Conservation (phyloP, 2,329 filamentous ascomycete genomes). For the Sporothrix mexicana region DNA sequence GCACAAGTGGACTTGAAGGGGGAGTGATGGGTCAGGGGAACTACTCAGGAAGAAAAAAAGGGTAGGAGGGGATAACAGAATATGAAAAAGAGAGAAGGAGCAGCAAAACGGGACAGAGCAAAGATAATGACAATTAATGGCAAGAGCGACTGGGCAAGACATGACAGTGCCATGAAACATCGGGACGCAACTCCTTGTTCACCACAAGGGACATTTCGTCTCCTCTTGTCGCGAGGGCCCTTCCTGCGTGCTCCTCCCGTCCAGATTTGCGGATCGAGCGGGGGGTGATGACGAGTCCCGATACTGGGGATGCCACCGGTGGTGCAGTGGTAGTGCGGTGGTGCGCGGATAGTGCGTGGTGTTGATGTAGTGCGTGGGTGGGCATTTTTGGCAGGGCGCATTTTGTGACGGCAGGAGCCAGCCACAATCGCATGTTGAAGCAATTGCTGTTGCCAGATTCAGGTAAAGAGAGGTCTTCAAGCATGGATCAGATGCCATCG, state of each 20-base stretch:
- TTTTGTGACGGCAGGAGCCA: neutral
- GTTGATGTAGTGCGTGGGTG: constrained; percentile 11
- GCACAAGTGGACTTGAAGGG: neutral
- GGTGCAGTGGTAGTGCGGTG: neutral
- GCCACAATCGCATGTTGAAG: no score
- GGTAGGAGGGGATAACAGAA: constrained; percentile 17
- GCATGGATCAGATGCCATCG: neutral
- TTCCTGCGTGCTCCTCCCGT: neutral
- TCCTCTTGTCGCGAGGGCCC: neutral
- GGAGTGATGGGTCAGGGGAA: neutral
- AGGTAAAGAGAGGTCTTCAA: no score
- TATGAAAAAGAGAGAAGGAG: neutral
- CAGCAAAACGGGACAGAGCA: neutral
- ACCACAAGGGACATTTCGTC: neutral
- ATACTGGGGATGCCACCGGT: constrained; percentile 18
- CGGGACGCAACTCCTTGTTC: neutral
- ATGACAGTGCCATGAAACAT: constrained; percentile 18
- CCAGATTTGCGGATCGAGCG: constrained; percentile 2
- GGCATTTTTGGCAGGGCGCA: neutral
- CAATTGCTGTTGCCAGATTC: neutral
- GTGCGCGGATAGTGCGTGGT: constrained; percentile 7
- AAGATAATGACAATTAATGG: neutral
- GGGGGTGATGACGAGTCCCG: constrained; percentile 26
- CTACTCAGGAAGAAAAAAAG: neutral
- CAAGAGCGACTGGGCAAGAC: neutral